phyloP scores from a whole-genome alignment of 2,329 filamentous ascomycete genomes.

The Beauveria medogensis region DNA sequence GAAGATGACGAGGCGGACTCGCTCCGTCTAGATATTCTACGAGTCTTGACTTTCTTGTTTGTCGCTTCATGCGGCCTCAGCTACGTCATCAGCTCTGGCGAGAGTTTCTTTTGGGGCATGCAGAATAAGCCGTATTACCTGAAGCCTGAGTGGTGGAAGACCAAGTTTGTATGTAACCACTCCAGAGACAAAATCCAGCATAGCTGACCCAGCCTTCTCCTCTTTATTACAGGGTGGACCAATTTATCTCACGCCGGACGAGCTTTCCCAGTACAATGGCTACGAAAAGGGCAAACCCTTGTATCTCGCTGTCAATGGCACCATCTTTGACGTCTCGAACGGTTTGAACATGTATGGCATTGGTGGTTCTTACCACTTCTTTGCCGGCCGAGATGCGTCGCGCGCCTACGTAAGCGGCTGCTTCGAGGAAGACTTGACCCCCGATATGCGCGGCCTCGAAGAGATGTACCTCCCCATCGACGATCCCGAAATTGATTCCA shows the following conservation, averaged over 20 bases:
- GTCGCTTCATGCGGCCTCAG: conserved; percentile 61
- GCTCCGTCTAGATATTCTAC: conserved; percentile 56
- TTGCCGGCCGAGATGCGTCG: conserved; percentile 78
- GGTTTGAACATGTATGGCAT: conserved; percentile 67
- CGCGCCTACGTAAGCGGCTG: conserved; percentile 90
- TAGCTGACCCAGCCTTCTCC: conserved; percentile 5
- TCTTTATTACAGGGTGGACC: conserved; percentile 42
- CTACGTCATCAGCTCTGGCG: conserved; percentile 66
- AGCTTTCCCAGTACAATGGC: conserved; percentile 74
- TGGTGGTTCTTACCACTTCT: conserved; percentile 78
- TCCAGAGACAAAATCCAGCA: neutral
- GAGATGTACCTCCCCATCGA: conserved; percentile 68
- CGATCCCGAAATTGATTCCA: conserved; percentile 51
- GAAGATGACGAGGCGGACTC: conserved; percentile 52
- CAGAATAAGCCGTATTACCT: conserved; percentile 55
- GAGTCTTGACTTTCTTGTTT: conserved; percentile 59
- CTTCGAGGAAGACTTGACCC: conserved; percentile 75
- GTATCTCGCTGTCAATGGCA: conserved; percentile 84
- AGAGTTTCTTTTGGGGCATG: conserved; percentile 61
- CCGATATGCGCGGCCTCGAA: conserved; percentile 81
- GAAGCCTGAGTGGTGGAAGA: conserved; percentile 48
- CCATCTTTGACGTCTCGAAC: conserved; percentile 74
- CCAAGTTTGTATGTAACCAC: conserved; percentile 46
- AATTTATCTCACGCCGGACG: conserved; percentile 61
- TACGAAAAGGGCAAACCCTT: conserved; percentile 65